phyloP scores from a whole-genome alignment of 2,329 filamentous ascomycete species.

The Lecanicillium sp. region DNA sequence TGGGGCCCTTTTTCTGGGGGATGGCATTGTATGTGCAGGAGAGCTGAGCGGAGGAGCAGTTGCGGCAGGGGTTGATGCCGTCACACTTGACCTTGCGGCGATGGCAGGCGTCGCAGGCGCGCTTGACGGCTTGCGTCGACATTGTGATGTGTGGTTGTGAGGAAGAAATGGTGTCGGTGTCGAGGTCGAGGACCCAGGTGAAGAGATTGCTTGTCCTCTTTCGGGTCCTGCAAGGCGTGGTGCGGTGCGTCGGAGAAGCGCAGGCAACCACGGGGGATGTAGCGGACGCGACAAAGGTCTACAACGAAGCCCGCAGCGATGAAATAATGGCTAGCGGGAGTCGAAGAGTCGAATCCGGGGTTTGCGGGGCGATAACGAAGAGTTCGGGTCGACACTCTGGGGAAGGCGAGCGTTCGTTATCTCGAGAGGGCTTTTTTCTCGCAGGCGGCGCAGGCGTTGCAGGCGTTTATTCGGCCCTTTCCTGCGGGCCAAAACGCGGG shows the following conservation, averaged over 20 bases:
- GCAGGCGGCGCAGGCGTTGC: constrained; percentile 2
- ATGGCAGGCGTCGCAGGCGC: constrained; percentile 67
- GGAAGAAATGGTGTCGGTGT: not conserved
- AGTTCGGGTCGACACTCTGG: constrained; percentile 1
- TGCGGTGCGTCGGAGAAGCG: not conserved
- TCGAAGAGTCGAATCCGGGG: not conserved
- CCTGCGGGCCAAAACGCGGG: constrained; percentile 6
- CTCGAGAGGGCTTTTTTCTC: not conserved
- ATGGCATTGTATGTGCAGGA: constrained; percentile 68
- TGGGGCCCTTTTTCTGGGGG: constrained; percentile 69
- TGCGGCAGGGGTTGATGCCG: constrained; percentile 61
- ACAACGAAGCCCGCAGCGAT: too few relatives aligned
- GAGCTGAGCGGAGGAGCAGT: constrained; percentile 60
- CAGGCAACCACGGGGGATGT: not conserved
- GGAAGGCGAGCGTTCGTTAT: not conserved
- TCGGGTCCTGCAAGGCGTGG: constrained; percentile 5
- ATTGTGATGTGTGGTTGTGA: constrained; percentile 21
- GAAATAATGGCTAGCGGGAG: not conserved
- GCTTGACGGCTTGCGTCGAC: constrained; percentile 43
- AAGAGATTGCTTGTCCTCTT: not conserved
- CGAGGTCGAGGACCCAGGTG: not conserved
- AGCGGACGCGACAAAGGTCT: too few relatives aligned
- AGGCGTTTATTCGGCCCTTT: constrained; percentile 9
- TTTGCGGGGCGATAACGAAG: constrained; percentile 3
- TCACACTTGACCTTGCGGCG: constrained; percentile 70